Evolutionary conservation across 306 rosid species (phyloP), one percentile per base, ranked within the genome.

Genomic region (Prosopis cineraria): DNA sequence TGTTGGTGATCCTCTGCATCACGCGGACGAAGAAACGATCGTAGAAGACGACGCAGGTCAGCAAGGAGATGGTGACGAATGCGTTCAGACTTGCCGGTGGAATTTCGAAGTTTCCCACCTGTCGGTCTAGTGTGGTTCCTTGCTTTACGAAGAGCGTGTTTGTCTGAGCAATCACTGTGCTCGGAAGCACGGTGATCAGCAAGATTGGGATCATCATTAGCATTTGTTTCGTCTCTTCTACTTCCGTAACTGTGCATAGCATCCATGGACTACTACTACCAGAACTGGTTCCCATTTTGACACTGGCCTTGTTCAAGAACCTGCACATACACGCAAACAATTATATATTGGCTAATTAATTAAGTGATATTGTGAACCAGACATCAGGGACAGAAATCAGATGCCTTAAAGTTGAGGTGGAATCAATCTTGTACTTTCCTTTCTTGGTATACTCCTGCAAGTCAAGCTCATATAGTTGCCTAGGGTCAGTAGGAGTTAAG

Each of bases 201-300:
- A 94, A 73, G 75, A 94, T 79, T 3, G 97, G 97, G 0, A 92
- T 47, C 98, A 94, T 87, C 78, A 83, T 90, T 43, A 88, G 45
- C 90, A 92, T 94, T 83, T 92, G 96, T 71, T 90, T 92, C 10
- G 96, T 92, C 83, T 94, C 97, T 72, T 94, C 96, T 1, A 90
- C 97, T 85, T 92, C 93, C 9, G 93, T 94, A 37, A 90, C 96
- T 3, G 89, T 69, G 75, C 96, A 87, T 67, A 83, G 85, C 81
- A 66, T 80, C 96, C 96, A 89, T 58, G 90, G 93, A 79, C 87
- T 78, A 27, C 5, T 31, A 17, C 75, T 78, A 39, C 86, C 76
- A 20, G 88, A 40, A 29, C 44, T 80, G 10, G 60, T 88, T 69
- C 72, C 83, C 5, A 82, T 90, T 69, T 58, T 86, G 3, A 90